Percentiles rank a stretch among this genome's conserved stretches.
Conservation (phyloP, 1,284 basidiomycete genomes). For the Papiliotrema fonsecae region DNA sequence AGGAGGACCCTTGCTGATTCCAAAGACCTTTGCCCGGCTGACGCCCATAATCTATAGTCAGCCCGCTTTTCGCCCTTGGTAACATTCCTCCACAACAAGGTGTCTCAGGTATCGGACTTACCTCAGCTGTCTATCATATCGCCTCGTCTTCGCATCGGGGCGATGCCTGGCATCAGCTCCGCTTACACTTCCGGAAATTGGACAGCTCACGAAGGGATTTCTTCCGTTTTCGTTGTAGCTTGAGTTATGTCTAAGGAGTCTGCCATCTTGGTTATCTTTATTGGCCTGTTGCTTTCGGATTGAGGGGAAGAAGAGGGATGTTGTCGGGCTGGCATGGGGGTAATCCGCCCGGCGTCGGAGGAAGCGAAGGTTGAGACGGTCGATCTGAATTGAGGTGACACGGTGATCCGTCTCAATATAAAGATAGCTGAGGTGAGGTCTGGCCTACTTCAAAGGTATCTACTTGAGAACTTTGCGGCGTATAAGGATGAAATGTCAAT, state of each 20-base stretch:
- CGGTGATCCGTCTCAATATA: too few species aligned
- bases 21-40: conserved; percentile 85
- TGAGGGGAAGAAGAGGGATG: conserved; percentile 7
- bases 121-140: conserved; percentile 90
- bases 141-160: conserved; percentile 78
- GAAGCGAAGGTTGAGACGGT: too few species aligned
- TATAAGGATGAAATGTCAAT: too few species aligned
- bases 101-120: conserved; percentile 40
- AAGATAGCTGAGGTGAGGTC: too few species aligned
- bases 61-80: conserved; percentile 6
- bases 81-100: too few species aligned
- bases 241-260: conserved; percentile 37
- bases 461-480: too few species aligned
- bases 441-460: too few species aligned
- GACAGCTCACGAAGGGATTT: conserved; percentile 32
- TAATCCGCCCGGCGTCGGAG: neutral
- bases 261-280: conserved; percentile 42
- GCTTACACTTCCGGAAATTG: neutral
- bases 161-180: conserved; percentile 34
- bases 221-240: conserved; percentile 26
- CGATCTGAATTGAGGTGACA: too few species aligned
- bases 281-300: conserved; percentile 15
- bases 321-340: neutral
- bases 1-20: conserved; percentile 79
- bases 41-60: conserved; percentile 76